A percentile compares a stretch with the other conserved stretches of the same genome.
Evolutionary conservation across 495 filamentous ascomycete genomes (phyloP).

Genomic region (Tirmania nivea): DNA sequence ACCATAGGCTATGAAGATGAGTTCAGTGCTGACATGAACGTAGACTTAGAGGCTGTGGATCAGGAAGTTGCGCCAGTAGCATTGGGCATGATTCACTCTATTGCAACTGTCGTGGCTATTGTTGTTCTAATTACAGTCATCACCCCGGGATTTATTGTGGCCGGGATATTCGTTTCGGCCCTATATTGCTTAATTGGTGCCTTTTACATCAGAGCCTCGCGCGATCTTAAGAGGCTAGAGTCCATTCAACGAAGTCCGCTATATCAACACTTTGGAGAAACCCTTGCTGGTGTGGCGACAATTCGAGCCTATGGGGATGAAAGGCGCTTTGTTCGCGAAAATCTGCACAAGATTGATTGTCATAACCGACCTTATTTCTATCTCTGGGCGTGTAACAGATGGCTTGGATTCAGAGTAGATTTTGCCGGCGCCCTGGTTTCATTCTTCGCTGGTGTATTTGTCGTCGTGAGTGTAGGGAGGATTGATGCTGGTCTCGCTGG

Average conservation of each 20-base stretch:
- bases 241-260: slow-evolving; percentile 85
- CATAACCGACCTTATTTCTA: slow-evolving; percentile 90
- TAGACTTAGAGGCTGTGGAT: slow-evolving; percentile 49
- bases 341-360: slow-evolving; percentile 67
- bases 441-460: slow-evolving; percentile 85
- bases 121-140: slow-evolving; percentile 79
- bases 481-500: slow-evolving; percentile 90
- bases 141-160: slow-evolving; percentile 77
- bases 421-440: slow-evolving; percentile 74
- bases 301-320: slow-evolving; percentile 95
- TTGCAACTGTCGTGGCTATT: slow-evolving; percentile 65
- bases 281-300: slow-evolving; percentile 83
- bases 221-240: slow-evolving; percentile 85
- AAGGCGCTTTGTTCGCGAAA: slow-evolving; percentile 80
- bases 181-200: slow-evolving; percentile 65
- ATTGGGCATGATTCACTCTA: slow-evolving; percentile 27
- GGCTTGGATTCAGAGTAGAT: slow-evolving; percentile 87
- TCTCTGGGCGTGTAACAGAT: slow-evolving; percentile 91
- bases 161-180: slow-evolving; percentile 62
- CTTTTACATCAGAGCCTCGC: slow-evolving; percentile 77
- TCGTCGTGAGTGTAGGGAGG: slow-evolving; percentile 59
- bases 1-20: not conserved
- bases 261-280: slow-evolving; percentile 97
- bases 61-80: slow-evolving; percentile 89
- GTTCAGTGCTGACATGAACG: not conserved